Percentiles rank a stretch among this genome's conserved stretches.
These are phyloP conservation scores for Cornus kousa DNA, from an alignment of 148 eudicot species.

Conservation along the genomic window DNA sequence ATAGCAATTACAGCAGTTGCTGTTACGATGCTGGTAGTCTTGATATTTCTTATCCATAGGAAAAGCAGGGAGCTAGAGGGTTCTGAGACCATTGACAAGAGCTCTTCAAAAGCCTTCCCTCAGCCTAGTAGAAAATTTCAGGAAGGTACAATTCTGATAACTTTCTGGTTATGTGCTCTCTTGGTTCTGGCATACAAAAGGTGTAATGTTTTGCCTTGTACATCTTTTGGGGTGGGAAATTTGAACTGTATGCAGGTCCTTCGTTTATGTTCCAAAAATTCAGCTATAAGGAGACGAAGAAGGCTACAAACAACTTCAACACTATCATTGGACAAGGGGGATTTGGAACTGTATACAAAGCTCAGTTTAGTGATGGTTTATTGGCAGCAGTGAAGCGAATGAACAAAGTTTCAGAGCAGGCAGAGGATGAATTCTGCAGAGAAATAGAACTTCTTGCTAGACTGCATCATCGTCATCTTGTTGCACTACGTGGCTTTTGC, in stretches of 20 bases:
- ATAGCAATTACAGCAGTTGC: slow-evolving; percentile 65
- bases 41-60: slow-evolving; percentile 63
- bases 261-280: slow-evolving; percentile 68
- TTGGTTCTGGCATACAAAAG: not conserved
- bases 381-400: slow-evolving; percentile 82
- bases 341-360: slow-evolving; percentile 87
- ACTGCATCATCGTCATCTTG: slow-evolving; percentile 97
- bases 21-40: slow-evolving; percentile 45
- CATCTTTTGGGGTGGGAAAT: not conserved
- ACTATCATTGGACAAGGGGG: slow-evolving; percentile 89
- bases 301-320: slow-evolving; percentile 74
- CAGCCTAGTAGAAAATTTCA: slow-evolving; percentile 54
- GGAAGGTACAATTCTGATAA: slow-evolving; percentile 51
- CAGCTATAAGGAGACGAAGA: slow-evolving; percentile 77
- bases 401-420: slow-evolving; percentile 85
- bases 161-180: not conserved
- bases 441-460: slow-evolving; percentile 93
- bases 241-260: slow-evolving; percentile 49
- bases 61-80: slow-evolving; percentile 73
- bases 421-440: slow-evolving; percentile 86
- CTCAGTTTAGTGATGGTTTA: slow-evolving; percentile 64
- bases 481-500: slow-evolving; percentile 88
- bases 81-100: slow-evolving; percentile 40
- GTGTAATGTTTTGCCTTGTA: not conserved
- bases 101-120: slow-evolving; percentile 34